Evolutionary conservation across 345 rosid species (phyloP).

Genomic region (Salix brachista): DNA sequence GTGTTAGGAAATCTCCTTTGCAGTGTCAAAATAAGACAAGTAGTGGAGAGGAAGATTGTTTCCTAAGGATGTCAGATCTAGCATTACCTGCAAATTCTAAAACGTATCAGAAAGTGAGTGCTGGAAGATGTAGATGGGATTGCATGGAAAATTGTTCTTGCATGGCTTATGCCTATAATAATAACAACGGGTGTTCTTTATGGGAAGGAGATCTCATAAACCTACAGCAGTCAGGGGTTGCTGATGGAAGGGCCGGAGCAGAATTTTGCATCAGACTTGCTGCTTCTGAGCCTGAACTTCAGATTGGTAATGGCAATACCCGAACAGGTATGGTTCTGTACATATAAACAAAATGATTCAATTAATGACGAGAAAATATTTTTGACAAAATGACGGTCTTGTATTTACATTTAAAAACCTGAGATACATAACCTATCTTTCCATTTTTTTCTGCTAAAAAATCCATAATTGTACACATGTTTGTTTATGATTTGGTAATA

Average conservation of each 20-base stretch:
- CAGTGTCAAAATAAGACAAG: not conserved
- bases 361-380: no score
- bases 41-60: conserved; percentile 7
- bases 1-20: conserved; percentile 9
- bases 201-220: not conserved
- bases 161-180: not conserved
- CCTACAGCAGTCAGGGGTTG: not conserved
- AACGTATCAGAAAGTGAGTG: not conserved
- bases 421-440: no score
- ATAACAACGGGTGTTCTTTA: not conserved
- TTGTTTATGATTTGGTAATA: no score
- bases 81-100: not conserved
- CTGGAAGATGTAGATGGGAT: not conserved
- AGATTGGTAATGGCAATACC: not conserved
- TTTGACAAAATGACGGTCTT: no score
- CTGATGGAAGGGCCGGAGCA: not conserved
- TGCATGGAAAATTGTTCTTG: not conserved
- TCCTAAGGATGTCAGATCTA: not conserved
- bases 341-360: no score
- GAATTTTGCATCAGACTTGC: not conserved
- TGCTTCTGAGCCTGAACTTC: not conserved
- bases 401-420: no score
- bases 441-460: no score
- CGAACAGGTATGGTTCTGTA: no score
- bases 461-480: no score